These are phyloP conservation scores for Boletus sp. DNA, from an alignment of 768 basidiomycete genomes.

Conservation along the genomic window DNA sequence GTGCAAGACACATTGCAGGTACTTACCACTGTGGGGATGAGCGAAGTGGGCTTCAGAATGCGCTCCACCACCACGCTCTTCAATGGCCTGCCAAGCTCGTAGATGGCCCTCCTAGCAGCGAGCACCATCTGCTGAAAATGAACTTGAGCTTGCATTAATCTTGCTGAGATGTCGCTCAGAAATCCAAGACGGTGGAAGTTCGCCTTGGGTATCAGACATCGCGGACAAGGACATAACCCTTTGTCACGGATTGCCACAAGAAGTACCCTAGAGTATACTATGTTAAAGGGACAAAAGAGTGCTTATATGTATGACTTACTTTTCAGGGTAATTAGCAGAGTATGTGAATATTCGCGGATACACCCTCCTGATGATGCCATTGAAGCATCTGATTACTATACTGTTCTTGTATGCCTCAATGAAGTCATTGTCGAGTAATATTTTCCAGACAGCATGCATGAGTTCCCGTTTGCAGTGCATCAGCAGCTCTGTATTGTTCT, in stretches of 20 bases:
- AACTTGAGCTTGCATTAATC: neutral
- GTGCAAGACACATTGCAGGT: neutral
- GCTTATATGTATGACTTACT: neutral
- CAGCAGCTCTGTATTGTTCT: neutral
- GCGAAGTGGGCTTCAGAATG: neutral
- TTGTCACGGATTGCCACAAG: neutral
- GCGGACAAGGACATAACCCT: neutral
- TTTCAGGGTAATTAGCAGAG: neutral
- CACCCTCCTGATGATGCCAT: neutral
- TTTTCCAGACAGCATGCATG: neutral
- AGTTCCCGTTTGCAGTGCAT: neutral
- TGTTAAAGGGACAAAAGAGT: neutral
- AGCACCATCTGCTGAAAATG: neutral
- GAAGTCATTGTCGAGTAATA: neutral
- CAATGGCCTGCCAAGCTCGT: neutral
- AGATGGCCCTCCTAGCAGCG: neutral
- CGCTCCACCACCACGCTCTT: neutral
- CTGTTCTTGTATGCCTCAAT: neutral
- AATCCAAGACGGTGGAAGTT: neutral
- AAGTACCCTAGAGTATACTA: neutral
- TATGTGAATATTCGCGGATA: neutral
- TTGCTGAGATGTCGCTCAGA: neutral
- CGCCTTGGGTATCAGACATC: neutral
- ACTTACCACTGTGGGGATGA: neutral
- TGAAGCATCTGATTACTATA: neutral